Evolutionary conservation across 1,139 yeast species (phyloP), one percentile per base, ranked within the genome.

Genomic region (Sugiyamaella pinicola): DNA sequence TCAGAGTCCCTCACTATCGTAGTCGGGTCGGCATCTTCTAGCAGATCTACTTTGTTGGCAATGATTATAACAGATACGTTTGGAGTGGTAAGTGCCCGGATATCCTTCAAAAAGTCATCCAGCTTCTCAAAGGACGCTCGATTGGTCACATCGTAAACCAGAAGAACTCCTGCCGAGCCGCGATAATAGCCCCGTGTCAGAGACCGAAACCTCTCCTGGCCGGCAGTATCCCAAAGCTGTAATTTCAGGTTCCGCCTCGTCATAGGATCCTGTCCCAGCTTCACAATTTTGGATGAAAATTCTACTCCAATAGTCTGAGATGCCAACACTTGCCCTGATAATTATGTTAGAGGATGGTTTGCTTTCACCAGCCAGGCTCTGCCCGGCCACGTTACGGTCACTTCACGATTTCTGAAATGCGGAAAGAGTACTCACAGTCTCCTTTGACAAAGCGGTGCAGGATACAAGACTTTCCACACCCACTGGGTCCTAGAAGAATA

Each of bases 151-250:
- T 87, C 95, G 68, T 84, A 87, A 50, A 87, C 86, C 39, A 86
- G 76, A 41, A 87, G 80, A 0, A 90, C 93, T 22, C 88, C 95
- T 51, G 87, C 88, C n/a, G 87, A 81, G 60, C 87, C 93, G 51
- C 95, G 72, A 55, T 86, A 86, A 63, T 86, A 86, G 29, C 87
- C 83, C 13, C 93, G 84, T 49, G 88, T 84, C 54, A 85, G 74
- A 2, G 90, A 84, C 57, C 90, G 72, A 64, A 85, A 82, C 60
- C 91, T 68, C 65, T 85, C 95, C 69, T 85, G 91, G 8, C 93
- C 93, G 0, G 93, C 93, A 0, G 93, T 85, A 65, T 85, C 93
- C 93, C 93, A 85, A 22, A 68, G 57, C 61, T 74, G 78, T 34
- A 74, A 59, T 55, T 74, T 74, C 56, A 74, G 60, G 51, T 69